phyloP scores from a whole-genome alignment of 129 eudicot genomes.

The Logfia minima region DNA sequence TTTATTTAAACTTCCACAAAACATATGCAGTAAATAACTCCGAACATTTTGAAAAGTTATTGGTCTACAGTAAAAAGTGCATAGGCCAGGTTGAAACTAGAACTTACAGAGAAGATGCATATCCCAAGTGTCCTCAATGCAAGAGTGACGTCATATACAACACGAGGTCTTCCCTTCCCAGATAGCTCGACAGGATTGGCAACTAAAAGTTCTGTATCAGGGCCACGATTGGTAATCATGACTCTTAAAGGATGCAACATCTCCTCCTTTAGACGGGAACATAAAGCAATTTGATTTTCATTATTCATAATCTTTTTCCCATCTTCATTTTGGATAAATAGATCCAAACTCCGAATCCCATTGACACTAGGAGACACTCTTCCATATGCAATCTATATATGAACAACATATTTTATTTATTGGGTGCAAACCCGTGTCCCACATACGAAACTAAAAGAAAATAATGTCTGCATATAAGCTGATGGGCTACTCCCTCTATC shows the following conservation, averaged over 20 bases:
- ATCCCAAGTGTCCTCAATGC: slow-evolving; percentile 72
- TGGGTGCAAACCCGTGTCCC: too few relatives aligned
- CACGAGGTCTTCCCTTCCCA: slow-evolving; percentile 91
- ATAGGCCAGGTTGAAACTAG: not conserved
- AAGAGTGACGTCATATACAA: slow-evolving; percentile 79
- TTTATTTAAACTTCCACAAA: too few relatives aligned
- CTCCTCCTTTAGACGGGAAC: slow-evolving; percentile 82
- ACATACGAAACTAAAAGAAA: too few relatives aligned
- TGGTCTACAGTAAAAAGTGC: not conserved
- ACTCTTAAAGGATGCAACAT: slow-evolving; percentile 86
- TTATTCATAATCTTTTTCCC: slow-evolving; percentile 78
- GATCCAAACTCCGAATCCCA: slow-evolving; percentile 68
- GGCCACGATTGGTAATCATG: slow-evolving; percentile 78
- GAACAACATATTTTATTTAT: not conserved
- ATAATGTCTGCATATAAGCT: too few relatives aligned
- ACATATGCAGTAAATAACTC: too few relatives aligned
- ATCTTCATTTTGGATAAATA: slow-evolving; percentile 65
- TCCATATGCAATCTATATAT: slow-evolving; percentile 67
- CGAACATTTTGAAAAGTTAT: too few relatives aligned
- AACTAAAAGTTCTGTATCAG: slow-evolving; percentile 83
- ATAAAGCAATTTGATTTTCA: slow-evolving; percentile 51
- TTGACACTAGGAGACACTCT: slow-evolving; percentile 57
- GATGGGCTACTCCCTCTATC: too few relatives aligned
- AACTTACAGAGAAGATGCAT: slow-evolving; percentile 79
- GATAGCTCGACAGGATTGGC: slow-evolving; percentile 92